Base-by-base conservation (phyloP, 2,329 filamentous ascomycete species). In the Botrytis hyacinthi region DNA sequence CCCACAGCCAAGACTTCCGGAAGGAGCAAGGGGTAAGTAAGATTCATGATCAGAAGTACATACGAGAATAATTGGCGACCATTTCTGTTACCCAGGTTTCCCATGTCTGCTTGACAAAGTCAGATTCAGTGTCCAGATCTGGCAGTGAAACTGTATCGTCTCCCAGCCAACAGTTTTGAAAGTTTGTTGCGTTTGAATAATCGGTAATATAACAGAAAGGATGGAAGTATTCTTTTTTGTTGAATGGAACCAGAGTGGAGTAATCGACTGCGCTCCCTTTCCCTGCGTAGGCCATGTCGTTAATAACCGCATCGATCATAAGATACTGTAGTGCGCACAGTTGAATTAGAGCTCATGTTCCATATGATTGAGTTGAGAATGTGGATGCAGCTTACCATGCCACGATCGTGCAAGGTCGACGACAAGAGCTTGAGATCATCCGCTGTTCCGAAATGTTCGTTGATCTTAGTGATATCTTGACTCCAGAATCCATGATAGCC, bases 401-500 rank as follows among this genome's bases (percentile, higher is more conserved):
- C 84, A 22, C 87, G 83, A 35, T 81, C 80, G 77, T 91, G 89
- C 2, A 90, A 81, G 3, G 86, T 88, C 35, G 82, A 80, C 1
- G 89, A 84, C 10, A 92, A 84, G 7, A 83, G 84, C 76, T 86
- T 85, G 73, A 92, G 83, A 76, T 92, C 90, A 22, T 86, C 83
- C 7, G 84, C 84, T 0, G 87, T 87, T 44, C 91, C 90, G 75
- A 88, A 89, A 73, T 88, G 84, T 3, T 84, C 75, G 77, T 92
- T 91, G 72, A 92, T 80, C 22, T 81, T 75, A 73, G 86, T 84
- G 42, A 85, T 76, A 73, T 85, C 80, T 73, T 84, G 80, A 61
- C 83, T 81, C 84, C 84, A 84, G 75, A 84, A 85, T 20, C 83
- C 84, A 72, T 84, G 83, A 72, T 83, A 85, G 29, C 81, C 81